Conservation (phyloP, 179 eudicot species). For the Spinacia oleracea region DNA sequence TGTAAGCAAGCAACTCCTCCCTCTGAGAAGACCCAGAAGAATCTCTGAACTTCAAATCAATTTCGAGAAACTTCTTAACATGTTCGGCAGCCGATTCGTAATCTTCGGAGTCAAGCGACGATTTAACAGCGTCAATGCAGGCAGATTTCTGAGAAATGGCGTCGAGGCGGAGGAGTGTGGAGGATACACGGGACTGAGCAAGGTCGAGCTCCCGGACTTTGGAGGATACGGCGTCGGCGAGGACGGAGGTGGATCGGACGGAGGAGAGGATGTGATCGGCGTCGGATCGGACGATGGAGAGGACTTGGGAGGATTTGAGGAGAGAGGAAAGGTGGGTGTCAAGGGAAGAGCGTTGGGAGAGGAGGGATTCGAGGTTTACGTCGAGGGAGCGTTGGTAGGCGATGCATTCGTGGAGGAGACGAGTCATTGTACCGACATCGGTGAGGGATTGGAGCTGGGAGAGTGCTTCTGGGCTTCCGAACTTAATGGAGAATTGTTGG, state of each 20-base stretch:
- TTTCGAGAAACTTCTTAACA: conserved; percentile 62
- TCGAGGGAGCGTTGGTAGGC: conserved; percentile 83
- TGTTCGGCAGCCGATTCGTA: conserved; percentile 61
- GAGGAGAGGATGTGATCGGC: conserved; percentile 61
- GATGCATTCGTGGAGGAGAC: conserved; percentile 81
- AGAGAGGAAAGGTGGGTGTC: conserved; percentile 65
- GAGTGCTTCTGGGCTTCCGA: conserved; percentile 56
- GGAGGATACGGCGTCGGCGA: conserved; percentile 70
- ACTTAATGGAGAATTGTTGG: conserved; percentile 38
- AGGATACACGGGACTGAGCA: conserved; percentile 72
- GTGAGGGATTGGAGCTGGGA: conserved; percentile 56
- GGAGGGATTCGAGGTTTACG: conserved; percentile 50
- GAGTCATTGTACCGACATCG: conserved; percentile 76
- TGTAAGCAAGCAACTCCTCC: conserved; percentile 61
- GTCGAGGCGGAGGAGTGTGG: conserved; percentile 67
- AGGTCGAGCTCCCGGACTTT: conserved; percentile 86
- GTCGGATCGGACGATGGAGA: conserved; percentile 54
- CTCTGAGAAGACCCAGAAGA: conserved; percentile 55
- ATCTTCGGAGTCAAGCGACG: conserved; percentile 54
- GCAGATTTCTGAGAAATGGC: conserved; percentile 62
- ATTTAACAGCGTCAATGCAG: conserved; percentile 59
- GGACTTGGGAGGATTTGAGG: conserved; percentile 52
- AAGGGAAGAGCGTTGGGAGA: conserved; percentile 61
- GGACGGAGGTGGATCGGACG: conserved; percentile 56
- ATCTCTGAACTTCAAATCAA: conserved; percentile 58